Base-by-base conservation (phyloP, 2,329 filamentous ascomycete species). In the Lasiodiplodia citricola region DNA sequence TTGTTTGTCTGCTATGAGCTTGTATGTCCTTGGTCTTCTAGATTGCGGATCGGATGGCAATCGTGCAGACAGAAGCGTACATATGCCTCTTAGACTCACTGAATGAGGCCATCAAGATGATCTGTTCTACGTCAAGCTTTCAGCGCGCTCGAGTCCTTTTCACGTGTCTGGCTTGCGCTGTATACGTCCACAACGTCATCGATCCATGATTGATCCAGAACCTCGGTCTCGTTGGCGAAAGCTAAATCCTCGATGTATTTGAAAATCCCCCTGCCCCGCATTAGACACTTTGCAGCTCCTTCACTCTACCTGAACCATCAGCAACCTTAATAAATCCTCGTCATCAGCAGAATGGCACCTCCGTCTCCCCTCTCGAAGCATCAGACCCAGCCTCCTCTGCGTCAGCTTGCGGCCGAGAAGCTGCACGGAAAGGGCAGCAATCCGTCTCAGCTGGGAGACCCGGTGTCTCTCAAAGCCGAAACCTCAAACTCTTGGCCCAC, bases 391-490 rank as follows among this genome's bases (percentile, higher is more conserved):
- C 35, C 50, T 21, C 25, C 65, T 25, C 54, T 67, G 14, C 65
- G 65, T 25, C 65, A 67, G 21, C 25, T 63, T 16, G 58, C 67
- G 4, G 7, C 41, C 5, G 58, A 63, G 44, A 68, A 65, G 51
- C 41, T 64, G 13, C 25, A 68, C 35, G 57, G 57, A 18, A 21
- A 68, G 18, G 47, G 51, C 10, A 64, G 58, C 58, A 68, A 68
- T 44, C 67, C 67, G 3, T 64, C 67, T 2, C 67, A 68, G 28
- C 67, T 68, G 14, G 67, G 58, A 13, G 67, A 68, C 28, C 67
- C 67, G 1, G 38, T 68, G 8, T 68, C 67, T n/a, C 60, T 68
- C 31, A 68, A 68, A 35, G 67, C 67, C 52, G 67, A 68, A 52
- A 60, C 67, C 21, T 64, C 67, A 13, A 28, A 68, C 41, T 28